Evolutionary conservation across 306 rosid species (phyloP).

Genomic region (Dryas octopetala): DNA sequence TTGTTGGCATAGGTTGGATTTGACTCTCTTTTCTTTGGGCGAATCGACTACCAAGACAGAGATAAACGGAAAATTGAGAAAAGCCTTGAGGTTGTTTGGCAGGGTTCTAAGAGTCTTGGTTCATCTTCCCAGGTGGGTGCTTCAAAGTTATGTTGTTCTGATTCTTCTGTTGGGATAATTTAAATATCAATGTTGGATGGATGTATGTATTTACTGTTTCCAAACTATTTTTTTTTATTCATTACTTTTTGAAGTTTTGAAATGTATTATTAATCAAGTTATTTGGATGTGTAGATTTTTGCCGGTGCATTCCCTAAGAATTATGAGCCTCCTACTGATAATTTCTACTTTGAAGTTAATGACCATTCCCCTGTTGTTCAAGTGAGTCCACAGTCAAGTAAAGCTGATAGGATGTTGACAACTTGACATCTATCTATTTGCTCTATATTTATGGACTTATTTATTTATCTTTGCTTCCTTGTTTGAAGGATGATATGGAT

Average conservation of each 20-base stretch:
- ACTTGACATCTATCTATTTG: background rate
- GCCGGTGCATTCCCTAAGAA: slow-evolving; percentile 68
- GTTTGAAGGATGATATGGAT: slow-evolving; percentile 60
- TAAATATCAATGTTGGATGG: background rate
- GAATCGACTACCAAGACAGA: slow-evolving; percentile 49
- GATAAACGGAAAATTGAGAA: slow-evolving; percentile 34
- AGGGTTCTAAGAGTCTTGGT: slow-evolving; percentile 39
- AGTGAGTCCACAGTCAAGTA: slow-evolving; percentile 39
- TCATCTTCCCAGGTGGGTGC: slow-evolving; percentile 38
- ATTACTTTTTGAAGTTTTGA: background rate
- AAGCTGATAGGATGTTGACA: slow-evolving; percentile 7
- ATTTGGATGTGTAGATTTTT: slow-evolving; percentile 50
- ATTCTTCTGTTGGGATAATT: background rate
- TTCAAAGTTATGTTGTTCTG: background rate
- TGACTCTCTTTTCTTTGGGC: slow-evolving; percentile 38
- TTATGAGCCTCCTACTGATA: slow-evolving; percentile 68
- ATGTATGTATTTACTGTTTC: background rate
- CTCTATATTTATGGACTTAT: background rate
- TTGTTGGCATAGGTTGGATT: slow-evolving; percentile 37
- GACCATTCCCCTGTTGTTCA: slow-evolving; percentile 59
- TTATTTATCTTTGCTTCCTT: slow-evolving; percentile 8
- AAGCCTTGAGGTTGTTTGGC: slow-evolving; percentile 47
- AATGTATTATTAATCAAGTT: background rate
- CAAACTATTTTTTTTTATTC: background rate
- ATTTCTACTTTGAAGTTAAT: slow-evolving; percentile 68